Evolutionary conservation across 208 protist genomes (phyloP).

Genomic region (Tritrichomonas musculus): DNA sequence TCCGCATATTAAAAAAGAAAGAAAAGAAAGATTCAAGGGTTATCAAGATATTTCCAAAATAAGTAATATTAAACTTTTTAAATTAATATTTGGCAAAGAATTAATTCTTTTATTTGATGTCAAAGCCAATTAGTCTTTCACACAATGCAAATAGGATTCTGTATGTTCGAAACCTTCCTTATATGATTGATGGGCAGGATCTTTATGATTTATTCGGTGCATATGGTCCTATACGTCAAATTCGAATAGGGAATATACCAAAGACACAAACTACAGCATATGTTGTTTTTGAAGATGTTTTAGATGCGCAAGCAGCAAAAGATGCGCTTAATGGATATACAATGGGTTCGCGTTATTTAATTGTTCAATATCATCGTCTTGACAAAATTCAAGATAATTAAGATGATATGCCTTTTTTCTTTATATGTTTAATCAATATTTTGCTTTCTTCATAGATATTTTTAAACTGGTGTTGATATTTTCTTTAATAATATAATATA

Average conservation of each 20-base stretch:
- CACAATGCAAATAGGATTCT: conserved; percentile 13
- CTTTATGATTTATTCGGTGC: conserved; percentile 10
- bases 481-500: no score
- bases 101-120: not conserved
- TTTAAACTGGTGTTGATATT: no score
- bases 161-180: conserved; percentile 19
- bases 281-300: conserved; percentile 31
- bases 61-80: no score
- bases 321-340: conserved; percentile 5
- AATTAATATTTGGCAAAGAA: no score
- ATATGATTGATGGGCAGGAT: not conserved
- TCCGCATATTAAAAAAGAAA: no score
- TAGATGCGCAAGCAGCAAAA: conserved; percentile 29
- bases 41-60: no score
- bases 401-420: no score
- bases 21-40: no score
- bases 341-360: conserved; percentile 14
- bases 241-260: not conserved
- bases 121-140: not conserved
- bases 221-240: conserved; percentile 35
- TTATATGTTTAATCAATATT: no score
- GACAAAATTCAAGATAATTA: no score
- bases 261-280: not conserved
- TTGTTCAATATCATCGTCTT: conserved; percentile 17
- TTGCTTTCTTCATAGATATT: no score